Base-by-base conservation (phyloP, 2,329 filamentous ascomycete genomes). In the Lanzia echinophila region DNA sequence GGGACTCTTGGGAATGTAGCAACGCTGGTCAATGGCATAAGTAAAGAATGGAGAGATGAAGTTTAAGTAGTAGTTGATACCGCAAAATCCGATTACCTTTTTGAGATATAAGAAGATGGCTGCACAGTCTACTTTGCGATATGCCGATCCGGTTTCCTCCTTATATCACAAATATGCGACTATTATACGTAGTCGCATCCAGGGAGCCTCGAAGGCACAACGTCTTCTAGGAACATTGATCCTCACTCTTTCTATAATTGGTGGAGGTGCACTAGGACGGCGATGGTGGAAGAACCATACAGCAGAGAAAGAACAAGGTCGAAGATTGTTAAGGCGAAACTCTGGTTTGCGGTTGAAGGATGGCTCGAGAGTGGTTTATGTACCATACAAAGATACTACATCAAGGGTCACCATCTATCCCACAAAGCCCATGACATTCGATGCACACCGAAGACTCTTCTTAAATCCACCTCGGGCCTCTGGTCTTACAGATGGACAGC, bases 331-430 rank as follows among this genome's bases (percentile, higher is more conserved):
- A 59, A 83, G 94, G 55, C 86, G 88, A 56, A 99, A 99, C 71
- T 97, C 92, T 32, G 95, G 90, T 65, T 77, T 97, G 58, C 83
- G 88, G 71, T 90, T 92, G 64, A 96, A 96, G 73, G 94, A 97
- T 75, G 94, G 94, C 47, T 92, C 90, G 47, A 81, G 94, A 53
- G 95, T 90, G 13, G 94, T 99, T 55, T 97, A 94, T 67, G 94
- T 99, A 28, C 91, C 92, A 2, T 94, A 96, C 71, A 90, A 89
- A 70, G 82, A 90, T 62, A 78, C 84, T 51, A 96, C 90, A 2
- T 87, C 90, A 61, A 95, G 95, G 70, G 92, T 99, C 46, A 86
- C 87, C 54, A 96, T 99, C 59, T 78, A 89, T 67, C 86, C 87
- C 6, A 99, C 91, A 28, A 96, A 96, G 68, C 82, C 84, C 19